Conservation (phyloP, 2,329 filamentous ascomycete genomes). For the Apiospora aurea region DNA sequence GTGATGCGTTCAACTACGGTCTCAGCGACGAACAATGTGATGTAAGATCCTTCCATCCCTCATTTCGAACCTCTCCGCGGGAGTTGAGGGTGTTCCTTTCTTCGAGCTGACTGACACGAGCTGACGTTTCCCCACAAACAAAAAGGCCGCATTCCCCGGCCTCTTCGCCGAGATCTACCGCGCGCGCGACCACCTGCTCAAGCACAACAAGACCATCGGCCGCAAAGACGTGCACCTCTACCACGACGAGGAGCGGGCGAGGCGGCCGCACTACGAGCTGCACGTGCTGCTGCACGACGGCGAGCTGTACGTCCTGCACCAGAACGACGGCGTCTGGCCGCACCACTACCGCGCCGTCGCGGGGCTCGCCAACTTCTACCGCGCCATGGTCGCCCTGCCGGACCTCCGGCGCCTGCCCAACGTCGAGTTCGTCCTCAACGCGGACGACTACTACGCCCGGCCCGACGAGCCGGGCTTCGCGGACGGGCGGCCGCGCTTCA, state of each 20-base stretch:
- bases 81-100: neutral
- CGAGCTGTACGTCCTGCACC: constrained; percentile 5
- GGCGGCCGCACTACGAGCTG: constrained; percentile 12
- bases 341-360: constrained; percentile 33
- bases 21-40: constrained; percentile 6
- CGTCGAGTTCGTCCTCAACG: constrained; percentile 35
- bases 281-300: constrained; percentile 7
- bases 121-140: no score
- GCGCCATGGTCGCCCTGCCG: constrained; percentile 33
- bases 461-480: constrained; percentile 27
- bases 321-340: constrained; percentile 15
- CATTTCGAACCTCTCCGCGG: neutral
- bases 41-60: neutral
- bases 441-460: constrained; percentile 30
- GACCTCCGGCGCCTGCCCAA: constrained; percentile 32
- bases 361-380: constrained; percentile 33
- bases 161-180: constrained; percentile 20
- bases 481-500: constrained; percentile 32
- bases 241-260: neutral
- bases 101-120: neutral
- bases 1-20: constrained; percentile 6
- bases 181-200: constrained; percentile 6
- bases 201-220: constrained; percentile 11
- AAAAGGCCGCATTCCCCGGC: constrained; percentile 1
- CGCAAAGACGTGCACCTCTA: neutral